Base-by-base conservation (phyloP, 192 early-diverging fungal genomes). In the Dimargaris verticillata region DNA sequence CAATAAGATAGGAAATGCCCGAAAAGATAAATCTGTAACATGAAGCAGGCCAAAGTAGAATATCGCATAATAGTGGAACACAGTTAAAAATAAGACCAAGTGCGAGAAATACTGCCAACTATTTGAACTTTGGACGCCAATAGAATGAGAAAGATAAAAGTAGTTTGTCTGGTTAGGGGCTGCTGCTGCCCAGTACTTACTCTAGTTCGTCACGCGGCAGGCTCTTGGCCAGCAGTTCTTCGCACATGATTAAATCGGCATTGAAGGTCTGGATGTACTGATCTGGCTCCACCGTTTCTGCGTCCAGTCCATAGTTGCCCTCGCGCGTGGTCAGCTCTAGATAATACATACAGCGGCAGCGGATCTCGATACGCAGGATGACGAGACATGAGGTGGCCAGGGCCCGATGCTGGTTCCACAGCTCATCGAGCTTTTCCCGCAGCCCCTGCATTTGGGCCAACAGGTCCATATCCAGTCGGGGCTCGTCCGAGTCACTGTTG, bases 281-380 rank as follows among this genome's bases (percentile, higher is more conserved):
- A 65, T 96, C 93, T 3, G 92, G 91, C 58, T 94, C 93, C 28
- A 68, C 68, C 2, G 85, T 71, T 41, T 88, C 84, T 48, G 80
- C 80, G n/a, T 88, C 85, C 33, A 93, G 68, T 42, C 70, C 63
- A 63, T 92, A 94, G 65, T 79, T 83, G 49, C 93, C 93, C 78
- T 96, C 93, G 25, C 91, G 81, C 45, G 86, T 85, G 9, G 88
- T 90, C 72, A 94, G 75, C 61, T 96, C 91, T 44, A 94, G 69
- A 61, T 86, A 93, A 62, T 87, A 88, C 65, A 92, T 80, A 47
- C 86, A 77, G 70, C 92, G 91, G 47, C 85, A 85, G 20, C 89
- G 79, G 24, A 89, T 66, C 68, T 96, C 93, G 22, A 92, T 77
- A 44, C 88, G 78, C 24, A 96, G 65, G 1, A 88, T 84, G 66